These are phyloP conservation scores for Chaetomium tenue DNA, from an alignment of 495 filamentous ascomycete species.

Conservation along the genomic window DNA sequence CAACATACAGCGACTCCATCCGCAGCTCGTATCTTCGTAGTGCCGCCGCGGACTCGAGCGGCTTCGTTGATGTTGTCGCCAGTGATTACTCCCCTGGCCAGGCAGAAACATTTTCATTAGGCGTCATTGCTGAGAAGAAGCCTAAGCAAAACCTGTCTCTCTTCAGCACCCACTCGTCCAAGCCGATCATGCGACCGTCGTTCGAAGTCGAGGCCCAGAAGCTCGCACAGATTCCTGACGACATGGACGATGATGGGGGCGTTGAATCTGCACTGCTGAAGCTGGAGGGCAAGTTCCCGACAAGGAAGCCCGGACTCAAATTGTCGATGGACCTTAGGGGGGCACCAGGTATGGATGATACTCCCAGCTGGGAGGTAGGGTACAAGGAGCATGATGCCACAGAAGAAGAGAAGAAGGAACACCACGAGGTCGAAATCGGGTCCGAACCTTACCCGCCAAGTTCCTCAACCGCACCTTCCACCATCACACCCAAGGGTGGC, in stretches of 20 bases:
- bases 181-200: constrained; percentile 74
- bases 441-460: constrained; percentile 30
- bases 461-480: constrained; percentile 31
- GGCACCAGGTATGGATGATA: constrained; percentile 20
- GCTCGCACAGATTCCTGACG: constrained; percentile 86
- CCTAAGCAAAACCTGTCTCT: constrained; percentile 55
- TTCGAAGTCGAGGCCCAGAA: constrained; percentile 88
- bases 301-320: constrained; percentile 42
- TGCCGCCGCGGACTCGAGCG: constrained; percentile 38
- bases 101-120: constrained; percentile 55
- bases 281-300: constrained; percentile 80
- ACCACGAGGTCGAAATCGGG: constrained; percentile 48
- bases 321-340: constrained; percentile 41
- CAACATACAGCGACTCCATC: constrained; percentile 66
- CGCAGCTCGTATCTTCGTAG: constrained; percentile 56
- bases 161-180: constrained; percentile 71
- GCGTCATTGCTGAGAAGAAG: constrained; percentile 54
- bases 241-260: constrained; percentile 78
- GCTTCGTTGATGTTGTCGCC: constrained; percentile 45
- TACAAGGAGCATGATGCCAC: constrained; percentile 20
- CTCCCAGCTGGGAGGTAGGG: constrained; percentile 22
- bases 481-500: constrained; percentile 25
- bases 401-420: constrained; percentile 46
- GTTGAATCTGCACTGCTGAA: constrained; percentile 89
- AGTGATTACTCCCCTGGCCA: constrained; percentile 43